Evolutionary conservation across 2,329 filamentous ascomycete species (phyloP), one percentile per base, ranked within the genome.

Genomic region (Aspergillus eucalypticola): DNA sequence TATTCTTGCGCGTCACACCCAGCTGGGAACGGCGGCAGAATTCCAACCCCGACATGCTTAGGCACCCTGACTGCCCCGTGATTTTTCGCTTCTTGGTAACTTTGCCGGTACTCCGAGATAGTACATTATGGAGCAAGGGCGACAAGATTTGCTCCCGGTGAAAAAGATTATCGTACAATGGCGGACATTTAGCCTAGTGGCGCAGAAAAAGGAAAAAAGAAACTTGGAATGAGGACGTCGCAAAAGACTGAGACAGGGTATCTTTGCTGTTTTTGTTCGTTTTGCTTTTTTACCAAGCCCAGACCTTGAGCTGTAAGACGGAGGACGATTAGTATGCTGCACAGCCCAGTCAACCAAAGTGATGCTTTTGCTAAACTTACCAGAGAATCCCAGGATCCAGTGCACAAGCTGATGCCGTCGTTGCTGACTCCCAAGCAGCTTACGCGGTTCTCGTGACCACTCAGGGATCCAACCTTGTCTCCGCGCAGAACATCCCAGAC

Each of bases 361-460:
- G 23, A 23, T 21, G 21, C 19, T 41, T 21, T 8, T 7, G 46
- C 32, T 35, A 44, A 57, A 85, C 92, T 82, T 86, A 98, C 95
- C 84, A 96, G 86, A 73, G 95, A 97, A 82, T 99, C 95, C 95
- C 95, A 99, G 69, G 95, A 99, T 78, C 95, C 95, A 74, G 95
- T 99, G 86, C 95, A 98, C 82, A 99, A 84, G 83, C 94, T 98
- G 82, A 98, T 96, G 65, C 94, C 95, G 75, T 99, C 95, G 78
- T 98, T 98, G 84, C 94, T 98, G 71, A 99, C 95, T 68, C 95
- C 95, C 75, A 99, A 83, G 80, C 95, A 99, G 86, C 94, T 98
- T 76, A 99, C 95, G 69, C 95, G 90, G 83, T 99, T 99, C 81
- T 98, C 94, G 79, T 99, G 95, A 71, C 95, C 95, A 72, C 96